Conservation (phyloP, 768 basidiomycete species). For the Clathrus columnatus region DNA sequence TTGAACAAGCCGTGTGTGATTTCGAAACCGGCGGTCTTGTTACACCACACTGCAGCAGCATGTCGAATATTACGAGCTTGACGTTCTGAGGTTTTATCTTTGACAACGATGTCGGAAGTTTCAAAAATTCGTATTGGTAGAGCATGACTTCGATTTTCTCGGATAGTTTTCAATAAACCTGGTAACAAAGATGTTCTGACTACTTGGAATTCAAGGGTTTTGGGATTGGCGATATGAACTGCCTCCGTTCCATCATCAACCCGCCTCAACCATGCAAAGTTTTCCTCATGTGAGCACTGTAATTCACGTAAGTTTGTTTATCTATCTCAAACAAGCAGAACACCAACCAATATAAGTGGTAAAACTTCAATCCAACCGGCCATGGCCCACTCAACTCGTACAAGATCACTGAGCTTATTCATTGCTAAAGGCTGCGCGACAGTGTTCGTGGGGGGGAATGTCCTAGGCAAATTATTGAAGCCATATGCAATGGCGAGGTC, state of each 20-base stretch:
- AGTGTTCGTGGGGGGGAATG: constrained; percentile 89
- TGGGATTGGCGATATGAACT: constrained; percentile 92
- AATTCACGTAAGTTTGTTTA: not conserved
- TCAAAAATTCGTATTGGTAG: constrained; percentile 94
- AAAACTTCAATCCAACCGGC: constrained; percentile 96
- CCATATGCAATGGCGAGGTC: constrained; percentile 97
- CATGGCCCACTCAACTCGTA: constrained; percentile 85
- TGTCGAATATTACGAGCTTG: constrained; percentile 84
- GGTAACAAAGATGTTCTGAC: constrained; percentile 94
- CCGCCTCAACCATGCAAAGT: constrained; percentile 89
- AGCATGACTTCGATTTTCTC: constrained; percentile 91
- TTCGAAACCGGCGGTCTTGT: constrained; percentile 95
- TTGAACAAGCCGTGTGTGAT: constrained; percentile 92
- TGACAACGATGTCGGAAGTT: constrained; percentile 85
- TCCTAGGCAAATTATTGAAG: constrained; percentile 90
- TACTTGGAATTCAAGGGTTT: constrained; percentile 96
- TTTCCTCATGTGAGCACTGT: constrained; percentile 97
- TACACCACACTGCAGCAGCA: constrained; percentile 90
- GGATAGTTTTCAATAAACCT: constrained; percentile 91
- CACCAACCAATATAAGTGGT: constrained; percentile 83
- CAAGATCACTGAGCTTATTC: constrained; percentile 81
- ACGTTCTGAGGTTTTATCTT: constrained; percentile 68
- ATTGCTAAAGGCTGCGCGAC: constrained; percentile 88
- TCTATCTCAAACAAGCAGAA: not conserved
- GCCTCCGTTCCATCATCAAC: constrained; percentile 72